Evolutionary conservation across 1,284 basidiomycete species (phyloP), one percentile per base, ranked within the genome.

Genomic region (Mycena citricolor): DNA sequence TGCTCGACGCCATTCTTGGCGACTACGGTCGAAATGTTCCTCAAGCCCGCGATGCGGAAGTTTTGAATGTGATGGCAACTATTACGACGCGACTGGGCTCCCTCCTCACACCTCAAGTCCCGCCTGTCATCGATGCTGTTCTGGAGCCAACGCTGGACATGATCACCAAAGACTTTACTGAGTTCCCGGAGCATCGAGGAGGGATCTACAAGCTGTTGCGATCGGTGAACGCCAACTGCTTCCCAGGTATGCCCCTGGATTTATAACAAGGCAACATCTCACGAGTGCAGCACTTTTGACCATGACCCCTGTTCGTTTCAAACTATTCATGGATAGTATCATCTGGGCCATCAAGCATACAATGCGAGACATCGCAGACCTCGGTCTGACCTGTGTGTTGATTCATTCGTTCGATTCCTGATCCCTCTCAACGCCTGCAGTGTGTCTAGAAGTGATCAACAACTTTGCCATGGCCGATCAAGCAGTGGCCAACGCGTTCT

Each of bases 321-420:
- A 97, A 72, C 71, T 99, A 50, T 90, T 97, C 66, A 97, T 98
- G 83, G 97, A 99, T 67, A 94, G 93, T 55, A 90, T 98, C 54
- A 90, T 97, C 42, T 99, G 97, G 97, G 95, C 94, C 11, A 97
- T 99, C 76, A 99, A 99, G 70, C 97, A 99, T 71, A 97, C 94
- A 13, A 97, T 97, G 92, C 84, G 97, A 43, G 97, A 99, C 68
- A 98, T 99, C 57, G 92, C 94, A 20, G 97, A 99, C 64, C 91
- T 86, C 25, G 95, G 95, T 41, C 65, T 97, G 52, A 92, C 87
- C 63, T 65, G 92, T 93, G 67, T 44, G 86, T 74, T 25, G n/a
- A n/a, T 30, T 29, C 12, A 17, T 49, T 39, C 28, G 32, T 21
- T 44, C 31, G 46, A 19, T 56, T 42, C 44, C 35, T 42, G 39